Evolutionary conservation across 805 yeast species (phyloP).

Genomic region (Cyberlindnera misumaiensis): DNA sequence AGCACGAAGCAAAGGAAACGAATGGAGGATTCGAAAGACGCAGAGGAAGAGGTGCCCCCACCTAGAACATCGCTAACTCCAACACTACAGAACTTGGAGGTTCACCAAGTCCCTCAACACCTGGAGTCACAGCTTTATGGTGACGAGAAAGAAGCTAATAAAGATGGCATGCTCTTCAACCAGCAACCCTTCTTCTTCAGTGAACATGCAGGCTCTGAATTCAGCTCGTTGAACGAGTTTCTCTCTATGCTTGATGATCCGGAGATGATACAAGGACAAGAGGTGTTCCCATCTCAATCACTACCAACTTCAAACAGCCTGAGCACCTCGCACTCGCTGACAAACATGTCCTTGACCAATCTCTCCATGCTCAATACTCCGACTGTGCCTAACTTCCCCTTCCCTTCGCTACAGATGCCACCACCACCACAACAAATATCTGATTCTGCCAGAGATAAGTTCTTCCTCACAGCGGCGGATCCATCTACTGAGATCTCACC

Average conservation of each 20-base stretch:
- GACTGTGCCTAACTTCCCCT: neutral
- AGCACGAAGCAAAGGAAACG: constrained; percentile 19
- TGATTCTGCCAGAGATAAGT: constrained; percentile 85
- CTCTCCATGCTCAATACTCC: constrained; percentile 20
- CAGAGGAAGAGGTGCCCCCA: neutral
- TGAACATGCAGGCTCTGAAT: constrained; percentile 90
- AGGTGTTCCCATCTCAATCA: neutral
- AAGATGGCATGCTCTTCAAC: constrained; percentile 14
- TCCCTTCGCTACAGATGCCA: constrained; percentile 7
- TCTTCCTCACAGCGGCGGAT: constrained; percentile 93
- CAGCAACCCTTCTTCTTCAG: constrained; percentile 80
- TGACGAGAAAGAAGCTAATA: constrained; percentile 2
- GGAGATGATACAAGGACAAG: constrained; percentile 38
- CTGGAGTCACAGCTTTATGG: constrained; percentile 13
- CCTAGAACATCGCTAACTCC: constrained; percentile 3
- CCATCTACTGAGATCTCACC: constrained; percentile 93
- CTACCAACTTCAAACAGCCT: constrained; percentile 1
- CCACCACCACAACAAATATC: constrained; percentile 21
- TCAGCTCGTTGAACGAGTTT: constrained; percentile 83
- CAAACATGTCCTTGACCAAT: constrained; percentile 21
- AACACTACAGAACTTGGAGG: constrained; percentile 10
- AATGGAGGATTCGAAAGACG: constrained; percentile 4
- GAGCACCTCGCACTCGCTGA: constrained; percentile 21
- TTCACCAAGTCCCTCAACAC: constrained; percentile 18
- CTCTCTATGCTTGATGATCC: constrained; percentile 87